Evolutionary conservation across 1,139 yeast species (phyloP).

Genomic region (Scheffersomyces cryptocercus): DNA sequence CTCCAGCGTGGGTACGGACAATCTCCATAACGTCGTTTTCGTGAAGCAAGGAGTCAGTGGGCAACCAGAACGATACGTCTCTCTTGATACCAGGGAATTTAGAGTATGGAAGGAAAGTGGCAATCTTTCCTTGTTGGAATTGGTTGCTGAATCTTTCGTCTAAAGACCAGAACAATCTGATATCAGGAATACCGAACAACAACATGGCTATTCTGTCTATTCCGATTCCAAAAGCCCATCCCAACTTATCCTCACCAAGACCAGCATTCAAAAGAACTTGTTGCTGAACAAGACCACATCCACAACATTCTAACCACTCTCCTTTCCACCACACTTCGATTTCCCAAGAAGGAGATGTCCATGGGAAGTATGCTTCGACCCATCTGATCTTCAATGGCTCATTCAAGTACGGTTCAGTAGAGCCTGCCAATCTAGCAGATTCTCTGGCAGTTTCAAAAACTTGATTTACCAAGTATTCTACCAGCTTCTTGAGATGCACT

Average conservation of each 20-base stretch:
- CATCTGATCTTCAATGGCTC: slow-evolving; percentile 87
- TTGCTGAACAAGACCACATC: slow-evolving; percentile 89
- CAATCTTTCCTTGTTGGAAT: slow-evolving; percentile 63
- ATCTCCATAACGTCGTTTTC: slow-evolving; percentile 93
- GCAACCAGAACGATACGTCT: slow-evolving; percentile 92
- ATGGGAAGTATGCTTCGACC: slow-evolving; percentile 96
- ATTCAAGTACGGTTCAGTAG: slow-evolving; percentile 58
- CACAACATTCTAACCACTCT: slow-evolving; percentile 97
- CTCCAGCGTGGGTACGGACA: slow-evolving; percentile 82
- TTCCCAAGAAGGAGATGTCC: slow-evolving; percentile 99
- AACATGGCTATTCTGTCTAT: slow-evolving; percentile 95
- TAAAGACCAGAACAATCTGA: slow-evolving; percentile 85
- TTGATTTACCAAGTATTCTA: slow-evolving; percentile 79
- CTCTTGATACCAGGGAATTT: slow-evolving; percentile 85
- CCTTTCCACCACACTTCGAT: slow-evolving; percentile 99
- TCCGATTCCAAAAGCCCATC: slow-evolving; percentile 99
- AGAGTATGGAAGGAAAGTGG: slow-evolving; percentile 83
- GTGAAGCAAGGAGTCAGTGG: slow-evolving; percentile 53
- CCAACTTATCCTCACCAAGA: slow-evolving; percentile 58
- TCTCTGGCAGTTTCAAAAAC: slow-evolving; percentile 76
- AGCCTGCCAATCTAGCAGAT: slow-evolving; percentile 69
- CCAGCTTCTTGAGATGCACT: slow-evolving; percentile 78
- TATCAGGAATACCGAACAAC: slow-evolving; percentile 92
- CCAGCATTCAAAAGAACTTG: slow-evolving; percentile 77
- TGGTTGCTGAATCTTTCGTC: slow-evolving; percentile 80